phyloP scores from a whole-genome alignment of 2,329 filamentous ascomycete genomes.

The Hypoxylon sp. region DNA sequence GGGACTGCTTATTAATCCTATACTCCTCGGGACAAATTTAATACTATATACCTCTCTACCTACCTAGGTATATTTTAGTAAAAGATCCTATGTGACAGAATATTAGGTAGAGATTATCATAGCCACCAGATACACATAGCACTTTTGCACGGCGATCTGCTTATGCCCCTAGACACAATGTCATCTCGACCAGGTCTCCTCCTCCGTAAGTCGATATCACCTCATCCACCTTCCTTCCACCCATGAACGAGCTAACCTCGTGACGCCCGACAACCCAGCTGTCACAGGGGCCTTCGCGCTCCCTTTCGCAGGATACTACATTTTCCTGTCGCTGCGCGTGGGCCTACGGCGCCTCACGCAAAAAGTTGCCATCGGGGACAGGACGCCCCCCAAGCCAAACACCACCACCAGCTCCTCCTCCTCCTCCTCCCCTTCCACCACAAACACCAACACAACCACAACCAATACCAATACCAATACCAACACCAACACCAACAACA shows the following conservation, averaged over 20 bases:
- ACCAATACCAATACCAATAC: neutral
- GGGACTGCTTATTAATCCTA: slow-evolving; percentile 7
- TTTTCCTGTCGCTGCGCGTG: slow-evolving; percentile 19
- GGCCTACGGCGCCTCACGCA: slow-evolving; percentile 7
- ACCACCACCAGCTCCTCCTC: neutral
- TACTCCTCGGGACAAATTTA: neutral
- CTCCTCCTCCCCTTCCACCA: neutral
- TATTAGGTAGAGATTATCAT: neutral
- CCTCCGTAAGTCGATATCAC: slow-evolving; percentile 14
- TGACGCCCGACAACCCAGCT: slow-evolving; percentile 11
- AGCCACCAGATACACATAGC: neutral
- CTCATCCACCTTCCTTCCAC: neutral
- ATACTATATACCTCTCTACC: neutral
- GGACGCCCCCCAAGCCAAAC: neutral
- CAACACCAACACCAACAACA: neutral
- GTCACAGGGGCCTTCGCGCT: slow-evolving; percentile 27
- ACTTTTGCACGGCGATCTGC: neutral
- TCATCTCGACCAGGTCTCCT: slow-evolving; percentile 4
- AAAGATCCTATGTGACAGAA: neutral
- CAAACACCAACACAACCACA: neutral
- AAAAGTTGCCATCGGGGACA: slow-evolving; percentile 20
- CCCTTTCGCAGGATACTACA: slow-evolving; percentile 26
- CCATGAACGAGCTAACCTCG: neutral
- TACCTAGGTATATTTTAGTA: neutral
- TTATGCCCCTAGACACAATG: slow-evolving; percentile 5